Base-by-base conservation (phyloP, 331 rosid genomes). In the Arachis monticola region DNA sequence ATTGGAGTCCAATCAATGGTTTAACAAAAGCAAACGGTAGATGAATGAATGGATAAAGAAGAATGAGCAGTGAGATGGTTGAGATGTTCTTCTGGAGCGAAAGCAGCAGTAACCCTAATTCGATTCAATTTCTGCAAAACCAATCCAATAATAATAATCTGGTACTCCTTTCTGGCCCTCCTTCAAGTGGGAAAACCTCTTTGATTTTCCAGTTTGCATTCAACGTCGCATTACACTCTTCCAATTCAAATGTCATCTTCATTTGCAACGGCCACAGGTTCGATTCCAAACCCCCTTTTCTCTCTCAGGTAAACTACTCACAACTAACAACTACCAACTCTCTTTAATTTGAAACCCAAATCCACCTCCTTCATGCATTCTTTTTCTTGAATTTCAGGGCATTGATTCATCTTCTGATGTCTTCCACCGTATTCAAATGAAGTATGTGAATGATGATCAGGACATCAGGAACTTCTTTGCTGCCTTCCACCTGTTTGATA, bases 131-230 rank as follows among this genome's bases (percentile, higher is more conserved):
- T 38, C 32, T 42, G 44, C 12, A 80, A 63, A 76, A 42, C n/a
- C 42, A 64, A 11, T 46, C 75, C n/a, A 77, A 35, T 4, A 35
- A 35, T 4, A 35, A 35, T 35, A 35, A 73, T 77, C 47, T 80
- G 0, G 41, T 68, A 47, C 80, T 84, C 65, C 82, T 84, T 9
- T 84, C 87, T 17, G 87, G 87, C 5, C 83, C 87, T 77, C 80
- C 85, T 80, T 80, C 87, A 88, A 88, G 95, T 47, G 97, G 97
- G 46, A 93, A 93, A 46, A 89, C 97, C 31, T 91, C 97, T 40
- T 77, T 91, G 8, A 85, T 91, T 5, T 91, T 93, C 75, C 98
- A 93, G 85, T 91, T 85, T 41, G 98, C 97, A 67, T 85, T 82
- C 79, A 89, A 93, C 72, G 77, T 83, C 48, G 89, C 89, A 5